phyloP scores from a whole-genome alignment of 2,329 filamentous ascomycete species.

The Stachybotrys elegans region DNA sequence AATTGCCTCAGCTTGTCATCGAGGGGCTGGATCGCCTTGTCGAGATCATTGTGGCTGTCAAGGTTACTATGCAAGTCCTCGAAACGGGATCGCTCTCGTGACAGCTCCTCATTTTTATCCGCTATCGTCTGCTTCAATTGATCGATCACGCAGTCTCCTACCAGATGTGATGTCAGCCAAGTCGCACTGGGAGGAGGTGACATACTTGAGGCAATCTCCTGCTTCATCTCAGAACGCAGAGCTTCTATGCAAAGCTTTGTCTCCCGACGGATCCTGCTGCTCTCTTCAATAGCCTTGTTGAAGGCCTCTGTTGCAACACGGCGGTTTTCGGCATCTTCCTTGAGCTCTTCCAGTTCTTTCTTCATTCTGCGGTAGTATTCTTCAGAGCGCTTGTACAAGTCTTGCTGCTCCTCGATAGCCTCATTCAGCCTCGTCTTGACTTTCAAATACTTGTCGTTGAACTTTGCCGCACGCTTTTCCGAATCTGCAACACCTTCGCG shows the following conservation, averaged over 20 bases:
- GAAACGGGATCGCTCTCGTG: conserved; percentile 4
- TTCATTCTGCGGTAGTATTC: conserved; percentile 27
- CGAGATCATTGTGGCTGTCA: conserved; percentile 8
- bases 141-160: no score
- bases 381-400: conserved; percentile 30
- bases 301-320: conserved; percentile 8
- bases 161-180: no score
- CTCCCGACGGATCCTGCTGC: no score
- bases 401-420: conserved; percentile 41
- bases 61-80: conserved; percentile 9
- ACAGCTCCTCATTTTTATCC: conserved; percentile 9
- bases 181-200: no score
- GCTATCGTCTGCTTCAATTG: no score
- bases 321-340: conserved; percentile 21
- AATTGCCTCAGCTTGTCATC: neutral
- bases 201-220: no score
- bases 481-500: conserved; percentile 18
- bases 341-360: conserved; percentile 28
- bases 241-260: no score
- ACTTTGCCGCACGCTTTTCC: conserved; percentile 10
- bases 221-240: no score
- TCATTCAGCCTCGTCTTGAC: conserved; percentile 37
- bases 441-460: conserved; percentile 27
- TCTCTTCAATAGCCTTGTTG: conserved; percentile 17
- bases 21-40: conserved; percentile 6